Percentiles rank a stretch among this genome's conserved stretches.
Conservation (phyloP, 2,329 filamentous ascomycete genomes). For the Neocucurbitaria cava region DNA sequence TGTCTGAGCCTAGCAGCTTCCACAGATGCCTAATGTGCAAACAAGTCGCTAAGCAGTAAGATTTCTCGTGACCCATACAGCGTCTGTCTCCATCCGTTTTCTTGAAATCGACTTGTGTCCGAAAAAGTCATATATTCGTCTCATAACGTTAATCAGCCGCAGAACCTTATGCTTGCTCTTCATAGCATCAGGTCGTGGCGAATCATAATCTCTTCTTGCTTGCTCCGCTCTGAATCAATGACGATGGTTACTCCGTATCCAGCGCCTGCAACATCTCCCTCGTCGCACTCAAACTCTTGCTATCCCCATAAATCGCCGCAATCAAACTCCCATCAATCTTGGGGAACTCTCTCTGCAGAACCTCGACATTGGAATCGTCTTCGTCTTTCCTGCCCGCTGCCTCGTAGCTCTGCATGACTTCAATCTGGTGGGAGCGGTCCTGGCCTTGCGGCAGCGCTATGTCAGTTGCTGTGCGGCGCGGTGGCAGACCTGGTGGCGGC, state of each 20-base stretch:
- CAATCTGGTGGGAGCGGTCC: constrained; percentile 53
- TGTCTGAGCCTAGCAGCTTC: no score
- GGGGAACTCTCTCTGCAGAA: constrained; percentile 53
- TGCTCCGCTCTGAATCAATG: no score
- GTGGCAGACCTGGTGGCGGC: constrained; percentile 32
- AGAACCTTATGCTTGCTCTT: no score
- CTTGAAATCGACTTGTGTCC: no score
- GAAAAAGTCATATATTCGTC: no score
- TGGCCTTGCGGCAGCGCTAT: constrained; percentile 50
- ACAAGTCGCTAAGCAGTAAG: no score
- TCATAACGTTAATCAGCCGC: no score
- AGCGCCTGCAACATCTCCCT: constrained; percentile 55
- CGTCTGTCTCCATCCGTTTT: no score
- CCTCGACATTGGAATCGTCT: constrained; percentile 52
- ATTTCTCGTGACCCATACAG: no score
- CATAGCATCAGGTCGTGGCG: no score
- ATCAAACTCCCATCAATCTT: constrained; percentile 54
- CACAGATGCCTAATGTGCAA: no score
- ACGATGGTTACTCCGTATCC: constrained; percentile 9
- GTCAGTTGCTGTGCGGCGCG: constrained; percentile 43
- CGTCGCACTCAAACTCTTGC: constrained; percentile 50
- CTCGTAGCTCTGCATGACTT: constrained; percentile 51
- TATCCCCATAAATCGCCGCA: constrained; percentile 55
- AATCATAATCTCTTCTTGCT: no score
- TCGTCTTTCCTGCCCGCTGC: constrained; percentile 42